A percentile compares a stretch with the other conserved stretches of the same genome.
Conservation (phyloP, 1,139 yeast species). For the Eremothecium sinecaudum region DNA sequence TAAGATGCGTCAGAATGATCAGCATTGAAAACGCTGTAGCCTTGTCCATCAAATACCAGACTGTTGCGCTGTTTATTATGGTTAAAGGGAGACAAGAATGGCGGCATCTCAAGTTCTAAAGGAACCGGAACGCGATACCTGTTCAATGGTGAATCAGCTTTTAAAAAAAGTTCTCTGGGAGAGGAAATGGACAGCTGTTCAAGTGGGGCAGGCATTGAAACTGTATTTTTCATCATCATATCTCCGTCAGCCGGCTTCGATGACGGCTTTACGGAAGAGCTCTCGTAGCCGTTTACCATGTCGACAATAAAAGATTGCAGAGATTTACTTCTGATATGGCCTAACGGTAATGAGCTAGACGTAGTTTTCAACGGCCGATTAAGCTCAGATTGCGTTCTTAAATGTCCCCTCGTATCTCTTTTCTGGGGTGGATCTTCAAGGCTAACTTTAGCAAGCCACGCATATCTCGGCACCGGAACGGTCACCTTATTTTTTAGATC, state of each 20-base stretch:
- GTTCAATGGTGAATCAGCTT: slow-evolving; percentile 32
- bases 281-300: slow-evolving; percentile 12
- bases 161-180: slow-evolving; percentile 22
- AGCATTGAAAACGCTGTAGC: slow-evolving; percentile 19
- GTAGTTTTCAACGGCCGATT: not conserved
- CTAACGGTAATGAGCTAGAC: not conserved
- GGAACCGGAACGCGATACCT: slow-evolving; percentile 31
- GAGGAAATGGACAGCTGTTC: no score
- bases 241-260: not conserved
- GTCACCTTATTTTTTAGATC: slow-evolving; percentile 27
- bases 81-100: slow-evolving; percentile 31
- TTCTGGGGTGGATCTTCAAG: not conserved
- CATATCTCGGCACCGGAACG: slow-evolving; percentile 26
- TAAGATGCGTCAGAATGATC: not conserved
- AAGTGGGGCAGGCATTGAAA: no score
- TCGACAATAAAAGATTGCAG: slow-evolving; percentile 26
- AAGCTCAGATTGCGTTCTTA: slow-evolving; percentile 7
- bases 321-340: slow-evolving; percentile 11
- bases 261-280: not conserved
- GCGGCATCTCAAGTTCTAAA: slow-evolving; percentile 31
- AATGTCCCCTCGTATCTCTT: slow-evolving; percentile 6
- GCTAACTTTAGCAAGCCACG: slow-evolving; percentile 21
- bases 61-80: slow-evolving; percentile 20
- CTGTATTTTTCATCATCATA: no score
- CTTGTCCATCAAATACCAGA: slow-evolving; percentile 26